phyloP scores from a whole-genome alignment of 2,329 filamentous ascomycete genomes.

The Clonostachys sp. region DNA sequence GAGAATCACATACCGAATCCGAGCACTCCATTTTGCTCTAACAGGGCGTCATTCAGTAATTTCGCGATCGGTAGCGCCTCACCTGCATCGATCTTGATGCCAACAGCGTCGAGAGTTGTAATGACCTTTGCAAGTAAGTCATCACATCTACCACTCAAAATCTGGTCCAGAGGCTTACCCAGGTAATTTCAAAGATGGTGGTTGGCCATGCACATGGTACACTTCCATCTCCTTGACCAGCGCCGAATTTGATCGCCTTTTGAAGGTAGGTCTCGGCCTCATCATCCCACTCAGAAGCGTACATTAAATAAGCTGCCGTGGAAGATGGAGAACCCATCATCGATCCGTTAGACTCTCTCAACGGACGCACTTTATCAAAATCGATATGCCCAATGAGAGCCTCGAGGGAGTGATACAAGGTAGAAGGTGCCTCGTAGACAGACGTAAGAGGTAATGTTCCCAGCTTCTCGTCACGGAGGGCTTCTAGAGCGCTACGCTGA shows the following conservation, averaged over 20 bases:
- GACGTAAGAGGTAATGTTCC: not conserved
- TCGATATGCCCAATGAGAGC: constrained; percentile 8
- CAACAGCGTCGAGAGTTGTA: too few species aligned
- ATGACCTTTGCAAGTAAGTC: not conserved
- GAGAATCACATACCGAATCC: constrained; percentile 5
- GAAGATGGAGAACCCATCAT: constrained; percentile 11
- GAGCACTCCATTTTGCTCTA: constrained; percentile 3
- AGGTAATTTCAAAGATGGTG: constrained; percentile 5
- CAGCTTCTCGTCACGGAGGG: constrained; percentile 3
- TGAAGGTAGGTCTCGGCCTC: constrained; percentile 8
- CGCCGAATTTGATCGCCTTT: constrained; percentile 1
- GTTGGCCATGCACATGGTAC: constrained; percentile 8
- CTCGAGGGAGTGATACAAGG: constrained; percentile 8
- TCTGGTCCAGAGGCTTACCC: not conserved
- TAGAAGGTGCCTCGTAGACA: not conserved
- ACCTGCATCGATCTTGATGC: not conserved
- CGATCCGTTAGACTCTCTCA: constrained; percentile 1
- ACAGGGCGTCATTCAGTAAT: not conserved
- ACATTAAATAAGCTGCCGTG: constrained; percentile 11
- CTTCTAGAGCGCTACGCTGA: not conserved
- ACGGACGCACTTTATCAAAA: constrained; percentile 4
- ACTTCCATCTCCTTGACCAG: constrained; percentile 2
- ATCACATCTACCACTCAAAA: constrained; percentile 2
- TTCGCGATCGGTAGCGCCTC: constrained; percentile 1
- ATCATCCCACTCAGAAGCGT: constrained; percentile 6